phyloP scores from a whole-genome alignment of 305 asterid species.

The Fraxinus dipetala region DNA sequence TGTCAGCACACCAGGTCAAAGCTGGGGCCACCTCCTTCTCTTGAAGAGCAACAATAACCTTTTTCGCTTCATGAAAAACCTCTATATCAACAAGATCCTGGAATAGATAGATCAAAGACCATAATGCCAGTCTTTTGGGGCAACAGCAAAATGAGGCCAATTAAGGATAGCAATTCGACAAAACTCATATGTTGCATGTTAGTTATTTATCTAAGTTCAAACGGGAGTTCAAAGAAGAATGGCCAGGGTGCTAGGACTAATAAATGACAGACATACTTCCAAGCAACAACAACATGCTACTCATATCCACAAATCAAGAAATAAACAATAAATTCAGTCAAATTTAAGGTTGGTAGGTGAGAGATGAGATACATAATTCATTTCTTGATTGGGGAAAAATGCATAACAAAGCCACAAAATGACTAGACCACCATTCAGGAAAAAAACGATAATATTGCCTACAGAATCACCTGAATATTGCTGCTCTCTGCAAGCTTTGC shows the following conservation, averaged over 20 bases:
- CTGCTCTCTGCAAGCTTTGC: conserved; percentile 76
- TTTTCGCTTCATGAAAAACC: conserved; percentile 88
- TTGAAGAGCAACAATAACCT: conserved; percentile 86
- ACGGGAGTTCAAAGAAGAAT: conserved; percentile 12
- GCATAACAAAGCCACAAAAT: neutral
- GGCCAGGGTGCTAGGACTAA: neutral
- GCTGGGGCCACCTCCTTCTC: conserved; percentile 89
- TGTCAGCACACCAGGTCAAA: conserved; percentile 94
- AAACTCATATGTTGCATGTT: conserved; percentile 5
- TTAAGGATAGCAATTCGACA: conserved; percentile 5
- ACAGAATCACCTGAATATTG: conserved; percentile 68
- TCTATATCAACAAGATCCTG: conserved; percentile 97
- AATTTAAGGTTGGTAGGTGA: neutral
- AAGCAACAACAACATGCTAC: conserved; percentile 2
- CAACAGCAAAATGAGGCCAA: conserved; percentile 6
- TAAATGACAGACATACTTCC: conserved; percentile 7
- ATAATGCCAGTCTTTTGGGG: conserved; percentile 20
- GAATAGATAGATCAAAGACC: conserved; percentile 22
- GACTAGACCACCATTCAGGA: neutral
- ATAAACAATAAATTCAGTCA: neutral
- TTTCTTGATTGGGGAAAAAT: conserved; percentile 3
- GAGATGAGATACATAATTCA: conserved; percentile 6
- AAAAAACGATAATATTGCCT: neutral
- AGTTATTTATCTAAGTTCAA: conserved; percentile 8
- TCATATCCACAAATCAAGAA: conserved; percentile 1